Conservation (phyloP, 139 green algal genomes). For the Chlorella sp. region DNA sequence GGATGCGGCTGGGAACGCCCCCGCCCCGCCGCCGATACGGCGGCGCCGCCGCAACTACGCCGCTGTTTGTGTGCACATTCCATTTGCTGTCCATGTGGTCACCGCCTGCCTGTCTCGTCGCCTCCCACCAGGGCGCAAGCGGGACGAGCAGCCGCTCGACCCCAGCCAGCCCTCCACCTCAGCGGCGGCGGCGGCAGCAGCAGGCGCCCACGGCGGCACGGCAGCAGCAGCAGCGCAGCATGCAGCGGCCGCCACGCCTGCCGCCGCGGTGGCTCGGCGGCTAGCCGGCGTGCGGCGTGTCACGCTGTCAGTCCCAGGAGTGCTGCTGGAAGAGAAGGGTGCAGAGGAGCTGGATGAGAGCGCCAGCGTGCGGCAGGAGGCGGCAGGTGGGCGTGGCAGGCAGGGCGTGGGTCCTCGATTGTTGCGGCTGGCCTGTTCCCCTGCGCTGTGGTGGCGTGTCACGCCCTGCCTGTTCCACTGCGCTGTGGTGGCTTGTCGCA, state of each 20-base stretch:
- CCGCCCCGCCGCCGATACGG: no score
- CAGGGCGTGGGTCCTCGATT: no score
- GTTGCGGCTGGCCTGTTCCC: no score
- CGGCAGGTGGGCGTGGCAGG: slow-evolving; percentile 28
- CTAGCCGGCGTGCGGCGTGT: slow-evolving; percentile 66
- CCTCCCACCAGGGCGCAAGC: neutral
- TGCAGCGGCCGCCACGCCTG: neutral
- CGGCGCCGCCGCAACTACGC: no score
- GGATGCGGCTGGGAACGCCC: no score
- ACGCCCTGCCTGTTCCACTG: neutral
- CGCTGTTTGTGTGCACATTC: no score
- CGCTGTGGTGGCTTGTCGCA: no score
- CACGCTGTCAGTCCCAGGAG: slow-evolving; percentile 72
- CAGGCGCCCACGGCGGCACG: neutral
- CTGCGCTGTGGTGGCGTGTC: no score
- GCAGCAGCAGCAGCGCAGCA: slow-evolving; percentile 8
- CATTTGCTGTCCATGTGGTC: no score
- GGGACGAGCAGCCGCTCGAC: neutral
- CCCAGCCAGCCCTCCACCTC: slow-evolving; percentile 9
- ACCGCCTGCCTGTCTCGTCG: no score
- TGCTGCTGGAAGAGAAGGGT: slow-evolving; percentile 69
- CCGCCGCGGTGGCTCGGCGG: slow-evolving; percentile 46
- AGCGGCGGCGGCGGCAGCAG: neutral
- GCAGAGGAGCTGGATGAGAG: slow-evolving; percentile 60
- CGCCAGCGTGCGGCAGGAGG: slow-evolving; percentile 58